These are phyloP conservation scores for Aspergillus chevalieri DNA, from an alignment of 2,329 filamentous ascomycete species.

Conservation along the genomic window DNA sequence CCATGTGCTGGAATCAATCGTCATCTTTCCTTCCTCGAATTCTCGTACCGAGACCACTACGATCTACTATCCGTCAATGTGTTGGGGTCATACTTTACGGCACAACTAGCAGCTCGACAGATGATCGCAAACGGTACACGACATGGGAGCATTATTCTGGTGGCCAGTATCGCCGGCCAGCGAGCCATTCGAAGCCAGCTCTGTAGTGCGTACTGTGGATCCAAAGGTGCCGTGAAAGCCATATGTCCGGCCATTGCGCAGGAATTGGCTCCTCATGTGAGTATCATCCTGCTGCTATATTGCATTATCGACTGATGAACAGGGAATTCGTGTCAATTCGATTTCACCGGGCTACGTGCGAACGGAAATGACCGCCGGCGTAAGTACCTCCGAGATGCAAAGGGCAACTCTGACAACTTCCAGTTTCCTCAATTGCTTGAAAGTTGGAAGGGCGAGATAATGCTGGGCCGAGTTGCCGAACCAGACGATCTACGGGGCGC, in stretches of 20 bases:
- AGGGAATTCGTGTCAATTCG: constrained; percentile 40
- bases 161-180: constrained; percentile 49
- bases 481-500: constrained; percentile 48
- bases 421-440: constrained; percentile 44
- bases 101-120: constrained; percentile 44
- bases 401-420: constrained; percentile 3
- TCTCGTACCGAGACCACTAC: constrained; percentile 37
- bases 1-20: constrained; percentile 43
- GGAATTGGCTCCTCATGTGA: constrained; percentile 35
- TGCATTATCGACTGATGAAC: constrained; percentile 1
- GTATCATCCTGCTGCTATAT: not conserved
- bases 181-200: constrained; percentile 47
- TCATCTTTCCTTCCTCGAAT: constrained; percentile 42
- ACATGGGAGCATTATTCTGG: constrained; percentile 48
- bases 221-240: constrained; percentile 43
- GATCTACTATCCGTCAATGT: constrained; percentile 41
- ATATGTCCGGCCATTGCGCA: constrained; percentile 46
- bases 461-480: constrained; percentile 43
- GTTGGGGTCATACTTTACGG: constrained; percentile 41
- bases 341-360: constrained; percentile 37
- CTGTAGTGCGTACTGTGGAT: constrained; percentile 44
- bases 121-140: constrained; percentile 49
- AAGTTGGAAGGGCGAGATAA: constrained; percentile 46
- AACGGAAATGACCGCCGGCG: constrained; percentile 29
- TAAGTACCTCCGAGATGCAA: constrained; percentile 9